A percentile compares a stretch with the other conserved stretches of the same genome.
Evolutionary conservation across 2,329 filamentous ascomycete species (phyloP).

Genomic region (Tympanopsis confertula): DNA sequence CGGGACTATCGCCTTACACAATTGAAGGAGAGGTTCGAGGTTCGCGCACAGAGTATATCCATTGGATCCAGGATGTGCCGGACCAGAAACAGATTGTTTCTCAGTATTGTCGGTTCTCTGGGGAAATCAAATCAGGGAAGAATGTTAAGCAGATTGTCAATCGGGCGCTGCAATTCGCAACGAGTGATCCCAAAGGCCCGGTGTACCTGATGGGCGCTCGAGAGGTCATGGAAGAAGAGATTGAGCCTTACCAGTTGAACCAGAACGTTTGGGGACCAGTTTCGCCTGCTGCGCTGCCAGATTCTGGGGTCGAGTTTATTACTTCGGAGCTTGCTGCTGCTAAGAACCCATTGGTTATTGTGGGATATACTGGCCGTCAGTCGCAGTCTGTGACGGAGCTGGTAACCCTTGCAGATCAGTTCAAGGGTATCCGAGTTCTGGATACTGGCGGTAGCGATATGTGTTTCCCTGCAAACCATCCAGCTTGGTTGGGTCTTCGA

Average conservation of each 20-base stretch:
- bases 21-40: conserved; percentile 68
- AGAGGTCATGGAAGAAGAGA: conserved; percentile 78
- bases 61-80: conserved; percentile 76
- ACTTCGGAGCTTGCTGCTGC: conserved; percentile 52
- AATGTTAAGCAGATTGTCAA: conserved; percentile 88
- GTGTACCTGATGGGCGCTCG: conserved; percentile 70
- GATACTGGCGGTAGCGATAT: conserved; percentile 72
- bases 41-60: conserved; percentile 72
- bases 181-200: conserved; percentile 64
- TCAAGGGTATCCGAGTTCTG: conserved; percentile 60
- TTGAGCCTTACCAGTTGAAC: conserved; percentile 58
- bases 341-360: conserved; percentile 56
- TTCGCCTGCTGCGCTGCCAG: conserved; percentile 47
- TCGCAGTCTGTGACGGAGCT: conserved; percentile 48
- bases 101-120: conserved; percentile 77
- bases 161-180: conserved; percentile 72
- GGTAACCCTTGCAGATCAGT: conserved; percentile 53
- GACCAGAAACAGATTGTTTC: conserved; percentile 70
- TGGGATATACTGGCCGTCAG: conserved; percentile 62
- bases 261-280: conserved; percentile 63
- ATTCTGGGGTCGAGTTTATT: conserved; percentile 42
- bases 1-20: conserved; percentile 66
- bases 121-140: conserved; percentile 70
- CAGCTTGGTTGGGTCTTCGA: conserved; percentile 55
- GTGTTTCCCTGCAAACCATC: conserved; percentile 66